Conservation (phyloP, 2,329 filamentous ascomycete species). For the Stagonosporopsis cucurbitacearum region DNA sequence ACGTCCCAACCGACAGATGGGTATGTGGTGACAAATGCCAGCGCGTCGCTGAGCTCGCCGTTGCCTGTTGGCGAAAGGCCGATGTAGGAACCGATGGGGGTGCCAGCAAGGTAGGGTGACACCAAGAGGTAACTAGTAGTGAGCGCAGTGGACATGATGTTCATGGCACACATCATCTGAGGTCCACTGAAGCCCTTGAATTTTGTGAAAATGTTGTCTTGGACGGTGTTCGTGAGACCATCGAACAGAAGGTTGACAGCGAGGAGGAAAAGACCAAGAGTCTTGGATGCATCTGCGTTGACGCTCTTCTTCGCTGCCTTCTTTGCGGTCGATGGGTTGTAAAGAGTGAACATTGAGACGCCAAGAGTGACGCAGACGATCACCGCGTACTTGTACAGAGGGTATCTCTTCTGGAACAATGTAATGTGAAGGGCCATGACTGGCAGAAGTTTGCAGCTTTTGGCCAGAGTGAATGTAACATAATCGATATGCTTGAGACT, state of each 20-base stretch:
- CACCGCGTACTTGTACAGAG: slow-evolving; percentile 95
- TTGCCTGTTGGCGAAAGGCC: slow-evolving; percentile 54
- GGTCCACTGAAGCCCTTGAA: slow-evolving; percentile 86
- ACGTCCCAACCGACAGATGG: slow-evolving; percentile 87
- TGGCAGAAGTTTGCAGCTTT: slow-evolving; percentile 97
- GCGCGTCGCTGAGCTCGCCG: slow-evolving; percentile 79
- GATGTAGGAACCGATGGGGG: slow-evolving; percentile 50
- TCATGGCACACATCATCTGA: slow-evolving; percentile 99
- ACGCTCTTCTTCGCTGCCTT: slow-evolving; percentile 55
- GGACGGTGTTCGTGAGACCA: slow-evolving; percentile 93
- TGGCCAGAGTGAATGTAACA: slow-evolving; percentile 95
- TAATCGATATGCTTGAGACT: slow-evolving; percentile 94
- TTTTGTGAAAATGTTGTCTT: slow-evolving; percentile 85
- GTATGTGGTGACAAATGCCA: slow-evolving; percentile 80
- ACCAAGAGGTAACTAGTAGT: slow-evolving; percentile 78
- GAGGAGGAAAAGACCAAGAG: slow-evolving; percentile 83
- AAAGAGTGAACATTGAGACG: slow-evolving; percentile 93
- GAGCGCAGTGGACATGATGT: slow-evolving; percentile 80
- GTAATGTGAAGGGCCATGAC: slow-evolving; percentile 98
- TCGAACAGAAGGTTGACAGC: slow-evolving; percentile 93
- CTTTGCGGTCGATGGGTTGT: slow-evolving; percentile 61
- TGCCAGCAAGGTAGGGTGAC: slow-evolving; percentile 79
- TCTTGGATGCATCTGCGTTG: slow-evolving; percentile 66
- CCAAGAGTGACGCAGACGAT: slow-evolving; percentile 89
- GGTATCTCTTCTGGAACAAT: slow-evolving; percentile 86